Conservation (phyloP, 306 rosid genomes). For the Corylus americana region DNA sequence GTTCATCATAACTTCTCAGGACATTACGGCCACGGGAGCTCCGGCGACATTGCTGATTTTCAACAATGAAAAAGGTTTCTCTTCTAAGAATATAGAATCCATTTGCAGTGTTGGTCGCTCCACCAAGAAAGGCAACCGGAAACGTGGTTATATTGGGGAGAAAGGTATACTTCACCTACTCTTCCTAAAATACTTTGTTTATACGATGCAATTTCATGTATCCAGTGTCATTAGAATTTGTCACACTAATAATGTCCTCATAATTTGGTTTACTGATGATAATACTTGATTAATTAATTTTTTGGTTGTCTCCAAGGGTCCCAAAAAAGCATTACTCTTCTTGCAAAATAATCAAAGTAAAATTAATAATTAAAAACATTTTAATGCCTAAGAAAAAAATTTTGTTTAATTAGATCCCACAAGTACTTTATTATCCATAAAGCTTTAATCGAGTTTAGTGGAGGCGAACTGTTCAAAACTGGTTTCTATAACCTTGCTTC, state of each 20-base stretch:
- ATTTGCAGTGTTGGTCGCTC: conserved; percentile 83
- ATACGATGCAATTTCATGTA: no score
- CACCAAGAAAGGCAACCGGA: conserved; percentile 70
- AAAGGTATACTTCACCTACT: conserved; percentile 52
- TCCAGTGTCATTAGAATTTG: no score
- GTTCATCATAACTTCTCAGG: conserved; percentile 62
- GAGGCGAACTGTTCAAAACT: no score
- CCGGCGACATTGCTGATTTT: conserved; percentile 63
- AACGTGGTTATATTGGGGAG: conserved; percentile 79
- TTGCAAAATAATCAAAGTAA: background rate
- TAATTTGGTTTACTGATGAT: no score
- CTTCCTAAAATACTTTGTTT: no score
- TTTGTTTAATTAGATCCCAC: background rate
- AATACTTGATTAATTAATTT: no score
- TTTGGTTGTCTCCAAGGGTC: no score
- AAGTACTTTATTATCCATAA: no score
- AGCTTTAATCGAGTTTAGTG: background rate
- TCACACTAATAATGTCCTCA: no score
- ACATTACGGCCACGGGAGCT: conserved; percentile 68
- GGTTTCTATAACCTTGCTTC: no score
- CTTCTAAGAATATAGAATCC: conserved; percentile 57
- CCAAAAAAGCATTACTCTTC: no score
- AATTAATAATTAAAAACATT: background rate
- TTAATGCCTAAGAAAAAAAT: no score
- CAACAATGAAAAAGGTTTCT: conserved; percentile 78